Evolutionary conservation across 2,329 filamentous ascomycete species (phyloP).

Genomic region (Colletotrichum australisinense): DNA sequence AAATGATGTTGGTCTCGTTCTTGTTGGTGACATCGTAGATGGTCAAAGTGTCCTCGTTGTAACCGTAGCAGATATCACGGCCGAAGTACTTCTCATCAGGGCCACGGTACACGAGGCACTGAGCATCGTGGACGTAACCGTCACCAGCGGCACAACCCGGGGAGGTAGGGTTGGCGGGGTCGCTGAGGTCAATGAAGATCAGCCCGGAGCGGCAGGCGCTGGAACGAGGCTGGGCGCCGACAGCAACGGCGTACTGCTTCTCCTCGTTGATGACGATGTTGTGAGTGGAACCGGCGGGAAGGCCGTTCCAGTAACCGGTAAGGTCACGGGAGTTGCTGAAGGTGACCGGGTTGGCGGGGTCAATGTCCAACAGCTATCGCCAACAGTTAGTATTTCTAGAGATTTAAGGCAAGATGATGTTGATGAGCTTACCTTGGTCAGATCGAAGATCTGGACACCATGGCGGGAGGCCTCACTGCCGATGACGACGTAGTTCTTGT

Average conservation of each 20-base stretch:
- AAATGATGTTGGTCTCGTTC: constrained; percentile 57
- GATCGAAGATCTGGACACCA: constrained; percentile 71
- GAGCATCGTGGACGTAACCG: constrained; percentile 63
- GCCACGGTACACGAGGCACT: constrained; percentile 63
- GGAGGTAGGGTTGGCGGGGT: constrained; percentile 60
- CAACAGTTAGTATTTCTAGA: constrained; percentile 1
- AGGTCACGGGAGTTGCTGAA: constrained; percentile 46
- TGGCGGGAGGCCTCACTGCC: constrained; percentile 57
- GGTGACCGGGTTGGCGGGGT: constrained; percentile 50
- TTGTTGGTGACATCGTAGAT: constrained; percentile 64
- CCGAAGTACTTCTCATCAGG: constrained; percentile 57
- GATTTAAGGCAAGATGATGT: constrained; percentile 39
- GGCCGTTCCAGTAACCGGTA: constrained; percentile 45
- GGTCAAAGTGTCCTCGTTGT: constrained; percentile 61
- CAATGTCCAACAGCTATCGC: constrained; percentile 54
- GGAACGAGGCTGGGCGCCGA: constrained; percentile 49
- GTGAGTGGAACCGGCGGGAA: constrained; percentile 51
- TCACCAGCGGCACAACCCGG: constrained; percentile 56
- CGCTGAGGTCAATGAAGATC: constrained; percentile 64
- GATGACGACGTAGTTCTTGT: constrained; percentile 46
- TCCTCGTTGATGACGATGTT: constrained; percentile 62
- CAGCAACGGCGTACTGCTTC: constrained; percentile 55
- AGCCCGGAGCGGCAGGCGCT: constrained; percentile 58
- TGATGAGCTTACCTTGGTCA: constrained; percentile 50
- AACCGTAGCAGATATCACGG: constrained; percentile 63